These are phyloP conservation scores for Aquilaria agallochum DNA, from an alignment of 441 rosid species.

Conservation along the genomic window DNA sequence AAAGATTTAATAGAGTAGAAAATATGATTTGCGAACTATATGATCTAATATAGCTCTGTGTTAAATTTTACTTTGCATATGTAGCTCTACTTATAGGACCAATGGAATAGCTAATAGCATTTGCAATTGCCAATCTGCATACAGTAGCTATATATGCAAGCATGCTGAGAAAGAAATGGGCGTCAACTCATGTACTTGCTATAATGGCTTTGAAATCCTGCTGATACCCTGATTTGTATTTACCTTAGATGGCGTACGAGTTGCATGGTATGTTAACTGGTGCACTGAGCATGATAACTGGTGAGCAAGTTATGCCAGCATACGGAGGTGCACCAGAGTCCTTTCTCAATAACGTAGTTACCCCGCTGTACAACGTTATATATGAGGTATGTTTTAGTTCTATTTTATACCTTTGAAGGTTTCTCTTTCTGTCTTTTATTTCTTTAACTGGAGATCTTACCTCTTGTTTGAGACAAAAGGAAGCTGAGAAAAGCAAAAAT, in stretches of 20 bases:
- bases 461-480: slow-evolving; percentile 47
- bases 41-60: neutral
- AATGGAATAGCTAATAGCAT: no score
- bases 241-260: slow-evolving; percentile 87
- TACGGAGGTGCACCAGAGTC: slow-evolving; percentile 68
- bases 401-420: slow-evolving; percentile 2
- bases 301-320: slow-evolving; percentile 60
- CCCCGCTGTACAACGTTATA: slow-evolving; percentile 78
- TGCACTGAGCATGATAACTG: slow-evolving; percentile 50
- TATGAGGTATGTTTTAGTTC: slow-evolving; percentile 39
- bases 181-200: no score
- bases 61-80: neutral
- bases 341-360: slow-evolving; percentile 74
- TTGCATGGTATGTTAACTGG: slow-evolving; percentile 70
- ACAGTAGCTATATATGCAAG: no score
- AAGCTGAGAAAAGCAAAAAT: slow-evolving; percentile 72
- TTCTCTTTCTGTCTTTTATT: slow-evolving; percentile 18
- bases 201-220: neutral
- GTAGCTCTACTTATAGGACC: no score
- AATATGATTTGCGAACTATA: neutral
- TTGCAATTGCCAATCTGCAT: no score
- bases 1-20: neutral
- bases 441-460: no score
- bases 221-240: slow-evolving; percentile 10
- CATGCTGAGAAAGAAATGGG: no score